Evolutionary conservation across 2,329 filamentous ascomycete genomes (phyloP).

Genomic region (Calonectria ilicicola): DNA sequence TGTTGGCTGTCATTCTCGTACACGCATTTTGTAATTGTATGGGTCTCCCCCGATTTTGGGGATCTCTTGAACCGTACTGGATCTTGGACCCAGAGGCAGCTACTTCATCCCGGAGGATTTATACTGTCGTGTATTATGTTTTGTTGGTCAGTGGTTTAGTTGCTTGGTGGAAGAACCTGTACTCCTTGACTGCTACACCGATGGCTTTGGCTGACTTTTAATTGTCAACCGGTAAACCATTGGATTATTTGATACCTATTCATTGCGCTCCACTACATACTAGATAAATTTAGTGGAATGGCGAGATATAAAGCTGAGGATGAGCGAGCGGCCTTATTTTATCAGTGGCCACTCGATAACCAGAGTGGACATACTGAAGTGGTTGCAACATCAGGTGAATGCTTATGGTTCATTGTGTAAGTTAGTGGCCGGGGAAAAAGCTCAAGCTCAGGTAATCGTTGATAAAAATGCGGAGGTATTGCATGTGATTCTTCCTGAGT

Average conservation of each 20-base stretch:
- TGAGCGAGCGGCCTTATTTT: too few relatives aligned
- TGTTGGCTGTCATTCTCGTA: slow-evolving; percentile 79
- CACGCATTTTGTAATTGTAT: slow-evolving; percentile 95
- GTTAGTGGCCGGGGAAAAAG: too few relatives aligned
- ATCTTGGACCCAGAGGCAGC: slow-evolving; percentile 39
- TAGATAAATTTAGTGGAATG: neutral
- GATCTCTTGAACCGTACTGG: slow-evolving; percentile 72
- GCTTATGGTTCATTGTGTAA: too few relatives aligned
- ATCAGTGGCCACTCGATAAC: too few relatives aligned
- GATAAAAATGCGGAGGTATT: too few relatives aligned
- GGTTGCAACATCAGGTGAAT: too few relatives aligned
- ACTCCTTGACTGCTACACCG: slow-evolving; percentile 73
- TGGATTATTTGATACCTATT: neutral
- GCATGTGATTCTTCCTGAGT: too few relatives aligned
- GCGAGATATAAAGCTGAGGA: too few relatives aligned
- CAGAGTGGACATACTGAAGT: too few relatives aligned
- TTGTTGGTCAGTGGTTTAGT: slow-evolving; percentile 79
- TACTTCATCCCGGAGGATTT: slow-evolving; percentile 52
- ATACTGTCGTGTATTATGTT: slow-evolving; percentile 84
- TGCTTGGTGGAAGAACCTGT: slow-evolving; percentile 78
- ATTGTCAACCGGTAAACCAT: slow-evolving; percentile 22
- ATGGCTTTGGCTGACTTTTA: slow-evolving; percentile 46
- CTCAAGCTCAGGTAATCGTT: too few relatives aligned
- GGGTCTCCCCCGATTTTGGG: slow-evolving; percentile 89
- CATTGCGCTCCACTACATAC: neutral